Conservation (phyloP, 129 eudicot genomes). For the Centrapalus pauciflorus region DNA sequence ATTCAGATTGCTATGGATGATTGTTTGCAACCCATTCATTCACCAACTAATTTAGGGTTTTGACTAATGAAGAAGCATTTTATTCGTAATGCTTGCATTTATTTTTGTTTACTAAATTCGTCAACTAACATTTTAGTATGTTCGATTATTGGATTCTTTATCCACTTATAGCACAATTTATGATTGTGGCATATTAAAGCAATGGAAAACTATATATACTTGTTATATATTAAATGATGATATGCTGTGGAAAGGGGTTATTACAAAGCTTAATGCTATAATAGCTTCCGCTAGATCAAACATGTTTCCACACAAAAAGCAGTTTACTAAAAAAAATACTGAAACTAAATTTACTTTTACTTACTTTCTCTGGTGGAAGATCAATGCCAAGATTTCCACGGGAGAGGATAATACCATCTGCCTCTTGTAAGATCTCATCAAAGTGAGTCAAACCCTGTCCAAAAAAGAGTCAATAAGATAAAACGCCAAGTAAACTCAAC, state of each 20-base stretch:
- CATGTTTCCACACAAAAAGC: neutral
- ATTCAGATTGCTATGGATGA: neutral
- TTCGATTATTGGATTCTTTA: no score
- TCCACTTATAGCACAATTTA: no score
- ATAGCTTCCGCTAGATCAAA: neutral
- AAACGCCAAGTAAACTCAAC: neutral
- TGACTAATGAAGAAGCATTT: neutral
- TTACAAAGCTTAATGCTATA: neutral
- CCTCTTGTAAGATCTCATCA: slow-evolving; percentile 94
- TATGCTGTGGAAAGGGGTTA: neutral
- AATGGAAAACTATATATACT: no score
- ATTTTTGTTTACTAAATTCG: no score
- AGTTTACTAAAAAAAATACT: neutral
- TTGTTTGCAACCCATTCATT: neutral
- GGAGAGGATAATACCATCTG: slow-evolving; percentile 94
- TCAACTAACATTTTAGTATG: no score
- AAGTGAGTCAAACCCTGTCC: slow-evolving; percentile 85
- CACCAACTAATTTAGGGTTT: neutral
- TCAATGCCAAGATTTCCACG: slow-evolving; percentile 99
- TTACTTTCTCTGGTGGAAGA: slow-evolving; percentile 97
- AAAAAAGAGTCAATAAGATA: neutral
- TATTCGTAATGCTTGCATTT: no score
- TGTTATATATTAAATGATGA: no score
- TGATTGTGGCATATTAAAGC: no score
- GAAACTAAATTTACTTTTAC: neutral